Base-by-base conservation (phyloP, 352 stramenopile species). In the Phytophthora sansomeana region DNA sequence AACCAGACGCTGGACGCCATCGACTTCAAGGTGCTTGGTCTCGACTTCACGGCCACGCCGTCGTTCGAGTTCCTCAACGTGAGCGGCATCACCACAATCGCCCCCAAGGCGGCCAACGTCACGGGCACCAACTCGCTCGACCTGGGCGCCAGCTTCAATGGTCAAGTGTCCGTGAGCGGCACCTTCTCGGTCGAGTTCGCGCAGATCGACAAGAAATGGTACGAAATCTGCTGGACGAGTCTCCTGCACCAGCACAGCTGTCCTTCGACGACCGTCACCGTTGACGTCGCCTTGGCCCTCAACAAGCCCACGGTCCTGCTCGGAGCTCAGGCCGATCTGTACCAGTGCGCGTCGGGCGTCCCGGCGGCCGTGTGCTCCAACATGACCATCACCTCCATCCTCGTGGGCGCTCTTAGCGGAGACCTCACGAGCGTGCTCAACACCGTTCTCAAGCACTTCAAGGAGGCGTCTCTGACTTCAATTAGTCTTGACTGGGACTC, bases 201-300 rank as follows among this genome's bases (percentile, higher is more conserved):
- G 28, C 80, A 89, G 70, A 36, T 82, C 28, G 68, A 89, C 75
- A 68, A 83, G 51, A 74, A 85, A 71, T 89, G 80, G 75, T 89
- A 78, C 60, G 58, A 81, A 58, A 80, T 89, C 44, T 86, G 75
- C 70, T 86, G 75, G 73, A 81, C 75, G 28, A 75, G 74, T 38
- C 48, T 83, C 36, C 67, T 83, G 51, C 61, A 86, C 52, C 75
- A 79, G 26, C 49, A 54, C 3, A 62, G 58, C 28, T 89, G 80
- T 46, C 69, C 69, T 24, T 58, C 75, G 8, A 52, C 56, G 39
- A 72, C 62, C 1, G 42, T 86, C 50, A 65, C 56, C 13, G 67
- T 85, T 5, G 70, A 84, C 19, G 63, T 85, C 6, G 53, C 53
- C 24, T 47, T 84, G 33, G 67, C 46, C 1, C 44, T 89, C n/a